Evolutionary conservation across 2,329 filamentous ascomycete genomes (phyloP).

Genomic region (Seiridium cupressi): DNA sequence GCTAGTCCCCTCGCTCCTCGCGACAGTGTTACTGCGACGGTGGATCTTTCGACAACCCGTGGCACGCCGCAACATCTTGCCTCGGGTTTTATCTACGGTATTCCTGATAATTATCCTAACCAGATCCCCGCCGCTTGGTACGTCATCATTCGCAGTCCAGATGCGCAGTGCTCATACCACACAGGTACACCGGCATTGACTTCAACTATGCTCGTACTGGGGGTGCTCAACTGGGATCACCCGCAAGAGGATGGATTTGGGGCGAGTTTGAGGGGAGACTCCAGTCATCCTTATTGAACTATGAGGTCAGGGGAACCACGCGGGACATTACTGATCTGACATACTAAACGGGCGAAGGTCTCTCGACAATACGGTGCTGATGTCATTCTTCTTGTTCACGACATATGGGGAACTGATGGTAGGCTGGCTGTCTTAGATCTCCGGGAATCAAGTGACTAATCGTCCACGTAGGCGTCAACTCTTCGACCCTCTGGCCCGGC

Average conservation of each 20-base stretch:
- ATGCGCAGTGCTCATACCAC: neutral
- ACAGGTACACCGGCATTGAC: conserved; percentile 16
- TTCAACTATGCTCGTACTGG: conserved; percentile 20
- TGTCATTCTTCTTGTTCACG: conserved; percentile 8
- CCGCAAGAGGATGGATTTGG: conserved; percentile 17
- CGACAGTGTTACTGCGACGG: conserved; percentile 14
- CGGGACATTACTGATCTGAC: neutral
- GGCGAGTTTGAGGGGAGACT: conserved; percentile 14
- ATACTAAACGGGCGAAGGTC: neutral
- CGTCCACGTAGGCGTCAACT: conserved; percentile 12
- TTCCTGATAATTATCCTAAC: conserved; percentile 14
- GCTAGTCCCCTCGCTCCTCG: neutral
- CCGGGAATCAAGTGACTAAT: neutral
- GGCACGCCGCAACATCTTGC: conserved; percentile 18
- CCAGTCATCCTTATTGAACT: conserved; percentile 5
- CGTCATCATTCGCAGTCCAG: neutral
- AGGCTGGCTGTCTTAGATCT: neutral
- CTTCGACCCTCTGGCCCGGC: conserved; percentile 30
- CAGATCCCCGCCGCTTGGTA: conserved; percentile 19
- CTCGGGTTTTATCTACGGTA: conserved; percentile 20
- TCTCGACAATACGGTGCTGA: conserved; percentile 2
- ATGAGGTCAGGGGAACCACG: neutral
- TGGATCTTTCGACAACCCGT: conserved; percentile 14
- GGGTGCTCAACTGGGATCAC: conserved; percentile 14
- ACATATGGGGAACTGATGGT: conserved; percentile 22